Percentiles rank a stretch among this genome's conserved stretches.
These are phyloP conservation scores for Xerocomus potaroensis DNA, from an alignment of 768 basidiomycete species.

Conservation along the genomic window DNA sequence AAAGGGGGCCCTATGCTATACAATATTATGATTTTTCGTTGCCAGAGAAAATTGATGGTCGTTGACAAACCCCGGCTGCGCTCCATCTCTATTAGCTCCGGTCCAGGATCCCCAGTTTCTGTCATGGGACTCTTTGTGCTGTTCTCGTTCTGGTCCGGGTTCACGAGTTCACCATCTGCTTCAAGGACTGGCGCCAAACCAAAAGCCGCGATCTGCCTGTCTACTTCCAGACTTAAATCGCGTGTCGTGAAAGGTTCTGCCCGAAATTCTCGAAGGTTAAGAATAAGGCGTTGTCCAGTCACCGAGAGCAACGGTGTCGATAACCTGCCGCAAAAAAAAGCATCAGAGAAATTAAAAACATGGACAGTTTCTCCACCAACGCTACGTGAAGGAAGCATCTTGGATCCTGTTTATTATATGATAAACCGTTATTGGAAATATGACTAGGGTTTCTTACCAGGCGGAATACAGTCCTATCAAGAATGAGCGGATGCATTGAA, in stretches of 20 bases:
- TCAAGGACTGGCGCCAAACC: neutral
- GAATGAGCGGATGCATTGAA: neutral
- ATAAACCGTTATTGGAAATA: neutral
- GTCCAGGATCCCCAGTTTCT: neutral
- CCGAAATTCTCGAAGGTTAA: constrained; percentile 13
- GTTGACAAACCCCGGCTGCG: neutral
- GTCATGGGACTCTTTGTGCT: neutral
- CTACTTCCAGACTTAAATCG: constrained; percentile 16
- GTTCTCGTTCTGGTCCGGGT: neutral
- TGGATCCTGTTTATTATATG: constrained; percentile 7
- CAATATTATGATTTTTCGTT: neutral
- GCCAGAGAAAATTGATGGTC: neutral
- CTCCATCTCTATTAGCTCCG: neutral
- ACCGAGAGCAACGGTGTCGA: constrained; percentile 10
- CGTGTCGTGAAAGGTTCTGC: neutral
- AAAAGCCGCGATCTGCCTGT: constrained; percentile 15
- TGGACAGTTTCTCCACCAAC: neutral
- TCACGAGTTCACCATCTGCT: neutral
- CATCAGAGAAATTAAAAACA: neutral
- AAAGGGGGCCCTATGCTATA: neutral
- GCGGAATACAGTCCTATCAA: constrained; percentile 5
- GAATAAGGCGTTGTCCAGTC: constrained; percentile 16
- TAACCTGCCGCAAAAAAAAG: constrained; percentile 6
- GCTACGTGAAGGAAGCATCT: constrained; percentile 3
- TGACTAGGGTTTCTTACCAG: constrained; percentile 1